Percentiles rank a stretch among this genome's conserved stretches.
Evolutionary conservation across 176 grass and related monocot species (phyloP).

Genomic region (Triticum dicoccoides): DNA sequence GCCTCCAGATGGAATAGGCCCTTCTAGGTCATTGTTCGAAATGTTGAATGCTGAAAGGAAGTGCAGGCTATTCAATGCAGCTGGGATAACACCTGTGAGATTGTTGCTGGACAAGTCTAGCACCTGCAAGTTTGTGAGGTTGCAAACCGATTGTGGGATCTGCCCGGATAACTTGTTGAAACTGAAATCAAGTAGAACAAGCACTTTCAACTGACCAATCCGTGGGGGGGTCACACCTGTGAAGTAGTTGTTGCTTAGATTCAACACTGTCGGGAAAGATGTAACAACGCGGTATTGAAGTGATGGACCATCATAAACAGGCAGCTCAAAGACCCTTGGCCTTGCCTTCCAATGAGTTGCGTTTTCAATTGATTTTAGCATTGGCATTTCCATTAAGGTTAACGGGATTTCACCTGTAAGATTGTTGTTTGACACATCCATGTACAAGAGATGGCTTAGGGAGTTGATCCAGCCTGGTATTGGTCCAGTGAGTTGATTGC

Average conservation of each 20-base stretch:
- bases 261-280: background rate
- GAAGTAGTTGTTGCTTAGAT: conserved; percentile 2
- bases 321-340: background rate
- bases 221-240: background rate
- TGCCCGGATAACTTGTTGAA: conserved; percentile 12
- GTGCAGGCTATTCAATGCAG: background rate
- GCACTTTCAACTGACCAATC: background rate
- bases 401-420: conserved; percentile 12
- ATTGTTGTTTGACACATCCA: too few species aligned
- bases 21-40: conserved; percentile 30
- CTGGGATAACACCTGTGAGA: conserved; percentile 22
- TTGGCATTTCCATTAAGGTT: background rate
- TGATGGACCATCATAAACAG: background rate
- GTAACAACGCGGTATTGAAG: conserved; percentile 1
- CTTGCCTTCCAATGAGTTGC: too few species aligned
- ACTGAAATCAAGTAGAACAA: background rate
- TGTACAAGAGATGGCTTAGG: too few species aligned
- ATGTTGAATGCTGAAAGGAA: conserved; percentile 36
- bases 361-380: background rate
- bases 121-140: conserved; percentile 24
- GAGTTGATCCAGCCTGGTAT: too few species aligned
- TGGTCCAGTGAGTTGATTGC: too few species aligned
- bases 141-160: conserved; percentile 17
- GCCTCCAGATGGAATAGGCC: conserved; percentile 14
- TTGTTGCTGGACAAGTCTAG: conserved; percentile 19